Evolutionary conservation across 2,329 filamentous ascomycete genomes (phyloP), one percentile per base, ranked within the genome.

Genomic region (Ophiocordyceps australis): DNA sequence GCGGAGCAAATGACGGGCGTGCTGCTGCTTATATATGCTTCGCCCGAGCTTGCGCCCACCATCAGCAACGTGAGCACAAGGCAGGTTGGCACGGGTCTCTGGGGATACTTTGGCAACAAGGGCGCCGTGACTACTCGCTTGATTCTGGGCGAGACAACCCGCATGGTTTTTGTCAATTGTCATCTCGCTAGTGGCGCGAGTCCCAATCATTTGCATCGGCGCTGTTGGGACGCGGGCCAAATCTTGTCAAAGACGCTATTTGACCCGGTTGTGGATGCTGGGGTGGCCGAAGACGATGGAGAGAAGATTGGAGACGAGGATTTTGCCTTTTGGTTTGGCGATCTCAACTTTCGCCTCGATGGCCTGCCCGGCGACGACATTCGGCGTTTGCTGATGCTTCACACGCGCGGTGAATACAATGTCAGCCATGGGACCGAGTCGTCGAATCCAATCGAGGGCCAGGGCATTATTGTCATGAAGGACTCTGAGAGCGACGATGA

Each of bases 71-170:
- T 93, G 37, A 91, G 80, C 48, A 83, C 76, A 2, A 73, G 73
- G 5, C 76, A 70, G 30, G 75, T 95, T 7, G 86, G 85, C 1
- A 98, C 89, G 0, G 89, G 89, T 0, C 50, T 95, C 22, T 68
- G 91, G 50, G 86, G 86, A 0, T 93, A 93, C 42, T 75, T 94
- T 57, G 89, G 89, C 8, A 98, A 98, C 49, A 98, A 98, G 47
- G 89, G 89, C 2, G 86, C 80, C 4, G 76, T 93, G 1, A 69
- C 75, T 4, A 77, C 78, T 4, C 68, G 86, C 13, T 57, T 98
- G 4, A 61, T 98, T 1, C 55, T 98, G 1, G 89, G 86, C 3
- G 89, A 94, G 46, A 83, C 83, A 0, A 94, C 89, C 0, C 67
- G 77, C 17, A 54, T 98, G 28, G 75, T 89, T 14, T 94, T 98